phyloP scores from a whole-genome alignment of 306 rosid species.

The Pterocarpus macrocarpus region DNA sequence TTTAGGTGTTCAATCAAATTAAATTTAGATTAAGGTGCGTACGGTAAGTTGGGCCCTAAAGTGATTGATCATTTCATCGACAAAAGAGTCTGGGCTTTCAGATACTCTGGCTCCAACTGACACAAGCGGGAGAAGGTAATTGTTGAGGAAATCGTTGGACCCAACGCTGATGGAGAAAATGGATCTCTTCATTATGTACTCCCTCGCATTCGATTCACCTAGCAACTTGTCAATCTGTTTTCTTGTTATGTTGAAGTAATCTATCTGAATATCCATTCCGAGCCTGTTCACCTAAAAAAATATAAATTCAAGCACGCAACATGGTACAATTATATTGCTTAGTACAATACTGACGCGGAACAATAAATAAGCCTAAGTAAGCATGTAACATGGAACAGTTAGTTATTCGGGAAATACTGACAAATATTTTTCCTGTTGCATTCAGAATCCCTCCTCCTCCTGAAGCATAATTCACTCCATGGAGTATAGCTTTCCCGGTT shows the following conservation, averaged over 20 bases:
- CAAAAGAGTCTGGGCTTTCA: slow-evolving; percentile 67
- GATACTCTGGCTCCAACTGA: slow-evolving; percentile 70
- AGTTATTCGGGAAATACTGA: slow-evolving; percentile 32
- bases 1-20: neutral
- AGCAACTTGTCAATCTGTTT: slow-evolving; percentile 61
- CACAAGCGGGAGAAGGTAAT: slow-evolving; percentile 76
- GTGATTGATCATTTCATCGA: slow-evolving; percentile 72
- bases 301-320: neutral
- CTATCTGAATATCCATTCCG: slow-evolving; percentile 84
- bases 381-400: too few species aligned
- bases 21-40: slow-evolving; percentile 22
- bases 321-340: neutral
- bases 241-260: slow-evolving; percentile 74
- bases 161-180: slow-evolving; percentile 73
- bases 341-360: neutral
- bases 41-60: slow-evolving; percentile 71
- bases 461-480: slow-evolving; percentile 88
- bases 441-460: slow-evolving; percentile 90
- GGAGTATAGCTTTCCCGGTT: slow-evolving; percentile 60
- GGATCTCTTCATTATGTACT: slow-evolving; percentile 62
- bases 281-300: slow-evolving; percentile 69
- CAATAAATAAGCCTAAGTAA: too few species aligned
- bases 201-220: slow-evolving; percentile 64
- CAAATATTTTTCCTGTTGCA: slow-evolving; percentile 85
- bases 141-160: slow-evolving; percentile 82